phyloP scores from a whole-genome alignment of 176 grass and related monocot species.

The Raddia distichophylla region DNA sequence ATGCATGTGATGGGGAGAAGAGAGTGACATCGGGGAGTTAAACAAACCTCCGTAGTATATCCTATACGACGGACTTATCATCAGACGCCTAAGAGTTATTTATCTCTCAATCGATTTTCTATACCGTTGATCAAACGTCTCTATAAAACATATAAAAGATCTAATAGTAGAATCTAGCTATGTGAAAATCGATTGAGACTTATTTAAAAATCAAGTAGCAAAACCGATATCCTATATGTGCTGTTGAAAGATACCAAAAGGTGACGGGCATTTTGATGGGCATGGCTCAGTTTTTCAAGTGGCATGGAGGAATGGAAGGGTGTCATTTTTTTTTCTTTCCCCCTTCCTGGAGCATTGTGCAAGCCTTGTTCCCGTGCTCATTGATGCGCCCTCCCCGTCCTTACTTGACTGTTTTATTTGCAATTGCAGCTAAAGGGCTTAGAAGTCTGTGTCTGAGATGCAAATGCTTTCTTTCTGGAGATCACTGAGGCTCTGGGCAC shows the following conservation, averaged over 20 bases:
- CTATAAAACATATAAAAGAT: no score
- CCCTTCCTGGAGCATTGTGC: conserved; percentile 23
- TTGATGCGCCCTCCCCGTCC: not conserved
- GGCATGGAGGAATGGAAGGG: conserved; percentile 13
- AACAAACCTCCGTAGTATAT: not conserved
- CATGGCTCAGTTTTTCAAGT: conserved; percentile 8
- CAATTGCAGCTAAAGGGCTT: not conserved
- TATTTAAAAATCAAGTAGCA: no score
- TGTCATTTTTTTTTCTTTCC: not conserved
- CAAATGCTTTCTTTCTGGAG: not conserved
- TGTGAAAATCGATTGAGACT: no score
- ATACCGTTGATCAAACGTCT: no score
- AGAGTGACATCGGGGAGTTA: not conserved
- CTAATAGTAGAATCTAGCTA: no score
- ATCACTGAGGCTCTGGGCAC: not conserved
- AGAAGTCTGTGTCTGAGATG: not conserved
- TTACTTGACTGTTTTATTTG: not conserved
- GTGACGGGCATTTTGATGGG: not conserved
- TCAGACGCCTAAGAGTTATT: no score
- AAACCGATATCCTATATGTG: not conserved
- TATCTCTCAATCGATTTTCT: no score
- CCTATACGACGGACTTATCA: no score
- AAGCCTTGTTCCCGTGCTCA: not conserved
- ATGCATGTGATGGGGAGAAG: not conserved
- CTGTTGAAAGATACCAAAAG: not conserved